A percentile compares a stretch with the other conserved stretches of the same genome.
These are phyloP conservation scores for Fusarium sp. DNA, from an alignment of 2,329 filamentous ascomycete species.

Conservation along the genomic window DNA sequence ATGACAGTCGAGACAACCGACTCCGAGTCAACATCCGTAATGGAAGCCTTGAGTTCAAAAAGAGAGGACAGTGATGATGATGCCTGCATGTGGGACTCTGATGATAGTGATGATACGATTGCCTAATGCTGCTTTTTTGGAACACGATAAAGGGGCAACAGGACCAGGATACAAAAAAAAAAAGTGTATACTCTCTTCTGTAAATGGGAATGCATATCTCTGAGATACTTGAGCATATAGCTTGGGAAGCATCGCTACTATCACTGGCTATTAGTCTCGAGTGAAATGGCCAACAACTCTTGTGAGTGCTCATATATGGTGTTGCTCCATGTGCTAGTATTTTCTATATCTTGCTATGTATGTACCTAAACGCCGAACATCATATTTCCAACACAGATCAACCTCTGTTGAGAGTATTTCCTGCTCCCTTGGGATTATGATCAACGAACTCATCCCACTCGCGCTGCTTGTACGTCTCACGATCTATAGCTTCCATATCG, in stretches of 20 bases:
- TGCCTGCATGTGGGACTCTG: conserved; percentile 16
- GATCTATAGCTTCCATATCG: conserved; percentile 85
- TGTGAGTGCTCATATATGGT: conserved; percentile 1
- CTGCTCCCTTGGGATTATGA: conserved; percentile 83
- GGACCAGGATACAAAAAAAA: not conserved
- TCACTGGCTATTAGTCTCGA: not conserved
- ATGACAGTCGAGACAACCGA: conserved; percentile 38
- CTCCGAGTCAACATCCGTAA: conserved; percentile 15
- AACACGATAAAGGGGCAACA: not conserved
- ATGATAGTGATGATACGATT: conserved; percentile 17
- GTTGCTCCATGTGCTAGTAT: conserved; percentile 12
- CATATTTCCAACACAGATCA: conserved; percentile 34
- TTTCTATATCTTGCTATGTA: conserved; percentile 18
- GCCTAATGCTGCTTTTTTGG: not conserved
- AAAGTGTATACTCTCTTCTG: not conserved
- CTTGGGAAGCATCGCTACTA: not conserved
- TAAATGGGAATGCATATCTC: not conserved
- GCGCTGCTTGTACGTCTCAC: conserved; percentile 90
- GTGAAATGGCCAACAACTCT: not conserved
- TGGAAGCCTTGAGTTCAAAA: conserved; percentile 5
- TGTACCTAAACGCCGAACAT: conserved; percentile 14
- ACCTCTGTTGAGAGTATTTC: conserved; percentile 85
- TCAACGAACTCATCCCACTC: conserved; percentile 96
- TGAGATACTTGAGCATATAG: not conserved
- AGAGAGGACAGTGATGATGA: conserved; percentile 21